Conservation (phyloP, 208 protist species). For the Herpetomonas tarakana region DNA sequence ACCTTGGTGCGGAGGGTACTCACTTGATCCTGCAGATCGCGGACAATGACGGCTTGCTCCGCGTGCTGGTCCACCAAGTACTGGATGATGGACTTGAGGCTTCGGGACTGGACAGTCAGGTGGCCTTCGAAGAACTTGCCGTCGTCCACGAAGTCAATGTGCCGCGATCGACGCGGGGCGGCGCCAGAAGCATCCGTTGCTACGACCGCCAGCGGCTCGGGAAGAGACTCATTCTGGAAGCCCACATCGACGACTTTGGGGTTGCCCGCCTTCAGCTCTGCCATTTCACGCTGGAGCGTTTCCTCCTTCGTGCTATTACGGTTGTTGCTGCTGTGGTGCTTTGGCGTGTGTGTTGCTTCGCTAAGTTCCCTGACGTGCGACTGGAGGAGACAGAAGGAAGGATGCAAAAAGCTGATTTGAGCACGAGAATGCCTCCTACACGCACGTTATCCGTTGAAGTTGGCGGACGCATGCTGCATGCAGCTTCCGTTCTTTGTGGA, state of each 20-base stretch:
- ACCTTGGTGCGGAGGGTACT: constrained; percentile 40
- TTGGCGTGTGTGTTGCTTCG: too few species aligned
- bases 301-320: too few species aligned
- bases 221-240: constrained; percentile 3
- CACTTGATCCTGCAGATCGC: constrained; percentile 81
- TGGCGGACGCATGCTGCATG: too few species aligned
- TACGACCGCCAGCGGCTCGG: constrained; percentile 9
- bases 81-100: constrained; percentile 81
- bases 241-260: background rate
- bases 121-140: constrained; percentile 90
- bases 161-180: constrained; percentile 37
- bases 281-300: too few species aligned
- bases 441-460: too few species aligned
- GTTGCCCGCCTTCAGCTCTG: too few species aligned
- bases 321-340: too few species aligned
- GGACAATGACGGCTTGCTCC: constrained; percentile 75
- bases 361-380: too few species aligned
- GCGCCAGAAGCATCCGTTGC: constrained; percentile 23
- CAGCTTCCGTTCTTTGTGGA: too few species aligned
- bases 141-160: constrained; percentile 74
- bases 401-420: too few species aligned
- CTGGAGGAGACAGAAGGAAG: too few species aligned
- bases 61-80: constrained; percentile 62
- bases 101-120: constrained; percentile 79
- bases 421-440: too few species aligned